These are phyloP conservation scores for Solanum sejunctum DNA, from an alignment of 257 asterid species.

Conservation along the genomic window DNA sequence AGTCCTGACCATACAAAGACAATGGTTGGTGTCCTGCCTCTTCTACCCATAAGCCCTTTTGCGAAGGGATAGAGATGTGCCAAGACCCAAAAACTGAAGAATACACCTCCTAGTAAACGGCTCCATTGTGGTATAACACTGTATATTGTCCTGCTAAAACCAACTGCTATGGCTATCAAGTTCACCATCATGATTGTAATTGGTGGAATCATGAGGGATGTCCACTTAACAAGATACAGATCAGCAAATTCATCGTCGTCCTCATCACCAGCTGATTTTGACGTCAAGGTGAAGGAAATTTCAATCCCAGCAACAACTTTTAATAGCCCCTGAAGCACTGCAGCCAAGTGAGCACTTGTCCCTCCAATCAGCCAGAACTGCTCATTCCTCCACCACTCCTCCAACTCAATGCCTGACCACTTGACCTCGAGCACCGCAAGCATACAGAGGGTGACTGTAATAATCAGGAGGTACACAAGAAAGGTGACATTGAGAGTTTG, in stretches of 20 bases:
- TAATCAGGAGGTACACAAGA: constrained; percentile 39
- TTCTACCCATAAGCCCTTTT: constrained; percentile 62
- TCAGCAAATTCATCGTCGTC: constrained; percentile 57
- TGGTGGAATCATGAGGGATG: constrained; percentile 66
- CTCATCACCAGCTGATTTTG: constrained; percentile 60
- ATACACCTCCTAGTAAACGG: constrained; percentile 52
- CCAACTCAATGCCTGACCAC: constrained; percentile 63
- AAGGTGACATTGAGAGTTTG: constrained; percentile 54
- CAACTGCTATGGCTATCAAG: constrained; percentile 60
- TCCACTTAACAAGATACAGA: constrained; percentile 53
- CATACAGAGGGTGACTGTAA: constrained; percentile 45
- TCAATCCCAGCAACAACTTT: constrained; percentile 59
- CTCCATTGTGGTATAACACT: constrained; percentile 69
- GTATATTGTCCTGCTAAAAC: constrained; percentile 51
- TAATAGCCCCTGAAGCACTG: constrained; percentile 54
- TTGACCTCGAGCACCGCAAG: constrained; percentile 63
- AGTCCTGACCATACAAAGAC: constrained; percentile 67
- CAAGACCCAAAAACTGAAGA: constrained; percentile 71
- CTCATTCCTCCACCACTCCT: constrained; percentile 72
- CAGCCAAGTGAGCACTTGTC: constrained; percentile 66
- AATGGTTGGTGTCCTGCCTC: constrained; percentile 59
- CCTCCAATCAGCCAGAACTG: constrained; percentile 71
- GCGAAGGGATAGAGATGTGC: constrained; percentile 70
- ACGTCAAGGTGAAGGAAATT: constrained; percentile 59
- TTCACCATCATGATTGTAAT: constrained; percentile 58